Base-by-base conservation (phyloP, 495 filamentous ascomycete species). In the Aspergillus bertholletiae region DNA sequence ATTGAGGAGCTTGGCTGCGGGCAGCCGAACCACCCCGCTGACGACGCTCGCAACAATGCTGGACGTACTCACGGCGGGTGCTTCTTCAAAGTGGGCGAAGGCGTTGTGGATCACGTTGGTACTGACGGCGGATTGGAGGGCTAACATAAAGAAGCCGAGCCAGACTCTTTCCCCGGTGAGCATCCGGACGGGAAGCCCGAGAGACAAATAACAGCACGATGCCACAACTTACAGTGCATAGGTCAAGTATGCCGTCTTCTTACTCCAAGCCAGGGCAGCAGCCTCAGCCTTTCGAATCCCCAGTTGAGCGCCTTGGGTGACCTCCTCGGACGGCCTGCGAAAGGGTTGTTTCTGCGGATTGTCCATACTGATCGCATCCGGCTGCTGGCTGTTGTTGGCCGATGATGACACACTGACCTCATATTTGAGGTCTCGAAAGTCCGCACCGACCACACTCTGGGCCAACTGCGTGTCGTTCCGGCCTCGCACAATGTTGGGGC, bases 1-100 rank as follows among this genome's bases (percentile, higher is more conserved):
- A 59, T 88, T 86, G 51, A 88, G 74, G 30, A 84, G 71, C 69
- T 88, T 88, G 53, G 82, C 86, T 26, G 88, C 73, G 6, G 85
- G 78, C 35, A 89, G 67, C 58, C 87, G 87, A 27, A 81, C 63
- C 44, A 89, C 74, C 61, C 85, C 87, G 52, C 80, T 84, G 52
- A 89, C 80, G 57, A 89, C 66, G 43, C 49, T 70, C 40, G 63
- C 58, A 30, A 74, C 46, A 34, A 77, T 73, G 32, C 62, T 63
- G 44, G 72, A 69, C 0, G 69, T 74, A 5, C 63, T 65, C 24
- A 72, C 65, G 21, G 68, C 64, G 2, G 74, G 66, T 2, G 71
- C 72, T 17, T 44, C 34, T 18, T 47, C 1, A 39, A 76, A 76
- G 11, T 57, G 54, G 35, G 65, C 59, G 46, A 69, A 73, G 27